Evolutionary conservation across 202 grass and related monocot genomes (phyloP), one percentile per base, ranked within the genome.

Genomic region (Digitaria exilis): DNA sequence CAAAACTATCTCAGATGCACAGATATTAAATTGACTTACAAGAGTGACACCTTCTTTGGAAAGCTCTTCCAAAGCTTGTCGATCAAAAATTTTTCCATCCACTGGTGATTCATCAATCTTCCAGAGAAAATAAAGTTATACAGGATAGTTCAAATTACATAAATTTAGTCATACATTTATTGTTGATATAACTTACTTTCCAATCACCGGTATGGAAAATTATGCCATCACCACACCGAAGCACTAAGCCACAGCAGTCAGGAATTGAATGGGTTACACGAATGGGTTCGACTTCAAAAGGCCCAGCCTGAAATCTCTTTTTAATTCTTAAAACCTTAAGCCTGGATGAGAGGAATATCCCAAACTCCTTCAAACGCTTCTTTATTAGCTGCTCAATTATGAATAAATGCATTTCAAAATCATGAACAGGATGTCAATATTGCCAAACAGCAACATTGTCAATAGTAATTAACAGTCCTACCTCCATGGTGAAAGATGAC

Each of bases 21-120:
- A 58, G 55, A 51, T 61, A 89, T 55, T 46, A 24, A 57, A 80
- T 62, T 7, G 75, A 98, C 93, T 92, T 96, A 99, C 96, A 70
- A 99, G 93, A 80, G 96, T 96, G 63, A 99, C 96, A n/a, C 96
- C 93, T 96, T 98, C 96, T 89, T 99, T 99, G 11, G 96, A 99
- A 61, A 99, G 91, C 75, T 92, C 91, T 81, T 99, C 96, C 84
- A 99, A 88, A 79, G 87, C 90, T 92, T 90, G 78, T 72, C 96
- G 93, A 24, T 99, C 96, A 82, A 99, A 99, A 73, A 86, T 67
- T 85, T 94, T 98, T 25, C 96, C 96, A 92, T 98, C 96, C 84
- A 98, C 69, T 57, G 96, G 96, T 82, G 93, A 84, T 86, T 98
- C 96, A 43, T 98, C 96, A 92, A 98, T 98, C 96, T 99, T 65